These are phyloP conservation scores for Magnusiomyces suaveolens DNA, from an alignment of 1,139 yeast species.

Conservation along the genomic window DNA sequence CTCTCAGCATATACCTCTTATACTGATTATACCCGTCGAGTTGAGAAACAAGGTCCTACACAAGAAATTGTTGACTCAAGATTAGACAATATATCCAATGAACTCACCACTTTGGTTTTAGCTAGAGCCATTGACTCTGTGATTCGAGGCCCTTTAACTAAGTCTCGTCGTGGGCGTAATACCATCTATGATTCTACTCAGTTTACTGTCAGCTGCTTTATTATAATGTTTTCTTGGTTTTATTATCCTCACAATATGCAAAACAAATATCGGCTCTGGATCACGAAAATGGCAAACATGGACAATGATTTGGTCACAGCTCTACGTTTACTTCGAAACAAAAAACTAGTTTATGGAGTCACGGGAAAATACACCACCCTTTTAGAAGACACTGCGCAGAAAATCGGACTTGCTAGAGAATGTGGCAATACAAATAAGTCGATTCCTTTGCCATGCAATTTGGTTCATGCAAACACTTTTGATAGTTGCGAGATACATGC, in stretches of 20 bases:
- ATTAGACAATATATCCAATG: constrained; percentile 16
- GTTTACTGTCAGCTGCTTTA: constrained; percentile 22
- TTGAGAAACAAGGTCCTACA: constrained; percentile 11
- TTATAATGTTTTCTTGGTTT: constrained; percentile 38
- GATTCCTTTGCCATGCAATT: constrained; percentile 34
- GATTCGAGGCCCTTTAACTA: constrained; percentile 17
- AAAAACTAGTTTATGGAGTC: constrained; percentile 30
- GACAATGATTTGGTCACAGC: constrained; percentile 33
- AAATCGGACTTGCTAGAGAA: constrained; percentile 15
- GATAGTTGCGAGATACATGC: constrained; percentile 36
- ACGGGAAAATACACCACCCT: constrained; percentile 23
- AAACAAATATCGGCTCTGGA: constrained; percentile 36
- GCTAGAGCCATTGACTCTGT: constrained; percentile 23
- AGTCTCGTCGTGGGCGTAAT: constrained; percentile 14
- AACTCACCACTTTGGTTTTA: constrained; percentile 21
- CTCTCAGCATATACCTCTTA: constrained; percentile 13
- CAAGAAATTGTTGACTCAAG: constrained; percentile 16
- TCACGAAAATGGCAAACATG: constrained; percentile 37
- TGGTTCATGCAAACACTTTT: constrained; percentile 34
- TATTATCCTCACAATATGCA: constrained; percentile 34
- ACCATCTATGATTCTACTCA: constrained; percentile 22
- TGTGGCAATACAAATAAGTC: constrained; percentile 17
- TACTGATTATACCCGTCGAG: constrained; percentile 15
- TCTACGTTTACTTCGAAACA: constrained; percentile 27
- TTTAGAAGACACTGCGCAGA: constrained; percentile 17